Conservation (phyloP, 2,329 filamentous ascomycete species). For the Sporothrix inflata region DNA sequence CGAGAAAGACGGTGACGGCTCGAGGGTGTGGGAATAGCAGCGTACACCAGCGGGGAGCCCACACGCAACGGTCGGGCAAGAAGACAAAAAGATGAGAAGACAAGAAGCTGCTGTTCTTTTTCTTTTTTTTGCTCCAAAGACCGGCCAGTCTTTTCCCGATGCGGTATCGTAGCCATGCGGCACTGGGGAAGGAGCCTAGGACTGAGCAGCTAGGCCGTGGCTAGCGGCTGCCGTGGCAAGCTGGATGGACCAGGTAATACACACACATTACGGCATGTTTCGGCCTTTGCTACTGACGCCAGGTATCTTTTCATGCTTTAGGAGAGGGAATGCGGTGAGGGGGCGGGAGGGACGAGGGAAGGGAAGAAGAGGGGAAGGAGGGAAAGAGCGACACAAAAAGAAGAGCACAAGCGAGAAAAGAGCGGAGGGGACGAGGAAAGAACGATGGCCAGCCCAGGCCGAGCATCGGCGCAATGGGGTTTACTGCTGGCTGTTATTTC, state of each 20-base stretch:
- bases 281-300: not conserved
- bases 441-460: constrained; percentile 10
- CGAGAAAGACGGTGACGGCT: constrained; percentile 15
- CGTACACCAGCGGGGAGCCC: too few relatives aligned
- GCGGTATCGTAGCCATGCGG: constrained; percentile 2
- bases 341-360: not conserved
- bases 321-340: not conserved
- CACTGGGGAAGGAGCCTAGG: not conserved
- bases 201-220: not conserved
- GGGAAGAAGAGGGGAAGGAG: too few relatives aligned
- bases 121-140: not conserved
- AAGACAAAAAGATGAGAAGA: not conserved
- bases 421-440: not conserved
- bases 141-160: not conserved
- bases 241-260: not conserved
- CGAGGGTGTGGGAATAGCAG: constrained; percentile 7
- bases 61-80: not conserved
- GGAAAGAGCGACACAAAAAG: not conserved
- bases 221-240: not conserved
- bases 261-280: not conserved
- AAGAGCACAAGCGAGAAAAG: not conserved
- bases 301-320: not conserved
- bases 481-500: not conserved
- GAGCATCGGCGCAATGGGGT: constrained; percentile 6
- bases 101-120: not conserved